Conservation (phyloP, 2,329 filamentous ascomycete species). For the Exophiala oligosperma region DNA sequence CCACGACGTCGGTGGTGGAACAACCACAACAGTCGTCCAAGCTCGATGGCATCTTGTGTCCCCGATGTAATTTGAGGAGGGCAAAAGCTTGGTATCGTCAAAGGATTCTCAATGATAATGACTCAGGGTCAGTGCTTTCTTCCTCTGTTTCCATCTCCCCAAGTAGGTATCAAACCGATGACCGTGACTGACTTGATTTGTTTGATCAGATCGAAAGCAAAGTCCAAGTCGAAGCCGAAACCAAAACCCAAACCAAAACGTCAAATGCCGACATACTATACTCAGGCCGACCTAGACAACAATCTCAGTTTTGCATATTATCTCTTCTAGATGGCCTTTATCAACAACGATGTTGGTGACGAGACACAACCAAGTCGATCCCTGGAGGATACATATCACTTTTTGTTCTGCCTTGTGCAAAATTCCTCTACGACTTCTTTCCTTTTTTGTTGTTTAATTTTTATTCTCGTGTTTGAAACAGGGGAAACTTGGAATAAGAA, state of each 20-base stretch:
- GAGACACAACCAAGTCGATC: neutral
- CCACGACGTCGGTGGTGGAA: neutral
- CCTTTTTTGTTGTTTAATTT: no score
- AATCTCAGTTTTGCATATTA: neutral
- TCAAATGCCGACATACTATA: neutral
- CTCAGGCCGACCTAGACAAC: neutral
- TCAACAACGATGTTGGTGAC: neutral
- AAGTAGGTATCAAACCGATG: no score
- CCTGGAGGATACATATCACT: neutral
- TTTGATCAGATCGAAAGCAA: no score
- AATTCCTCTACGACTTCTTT: neutral
- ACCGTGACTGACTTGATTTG: no score
- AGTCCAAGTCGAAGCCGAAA: neutral
- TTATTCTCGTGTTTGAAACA: neutral
- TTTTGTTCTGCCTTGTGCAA: neutral
- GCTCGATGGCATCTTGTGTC: conserved; percentile 10
- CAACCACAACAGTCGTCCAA: neutral
- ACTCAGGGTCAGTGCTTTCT: neutral
- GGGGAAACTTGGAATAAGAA: neutral
- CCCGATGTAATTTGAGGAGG: conserved; percentile 9
- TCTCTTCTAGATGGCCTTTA: neutral
- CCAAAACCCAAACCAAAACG: neutral
- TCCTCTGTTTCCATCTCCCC: no score
- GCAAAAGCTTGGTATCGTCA: conserved; percentile 16
- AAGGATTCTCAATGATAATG: neutral